A percentile compares a stretch with the other conserved stretches of the same genome.
These are phyloP conservation scores for Epichloe amarillans DNA, from an alignment of 2,329 filamentous ascomycete genomes.

Conservation along the genomic window DNA sequence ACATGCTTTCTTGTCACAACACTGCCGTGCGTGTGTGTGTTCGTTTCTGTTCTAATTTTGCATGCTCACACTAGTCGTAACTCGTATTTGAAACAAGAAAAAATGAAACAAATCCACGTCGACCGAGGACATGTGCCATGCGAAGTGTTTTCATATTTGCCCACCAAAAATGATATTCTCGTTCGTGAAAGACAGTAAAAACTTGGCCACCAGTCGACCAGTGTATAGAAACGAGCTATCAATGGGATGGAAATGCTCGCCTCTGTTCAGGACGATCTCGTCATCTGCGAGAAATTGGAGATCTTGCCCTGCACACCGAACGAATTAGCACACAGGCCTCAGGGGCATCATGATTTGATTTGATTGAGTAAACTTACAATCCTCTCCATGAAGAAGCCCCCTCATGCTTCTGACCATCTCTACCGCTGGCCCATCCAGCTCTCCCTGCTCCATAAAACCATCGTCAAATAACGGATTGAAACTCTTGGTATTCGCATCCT, in stretches of 20 bases:
- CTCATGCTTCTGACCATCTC: conserved; percentile 34
- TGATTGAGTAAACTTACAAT: conserved; percentile 26
- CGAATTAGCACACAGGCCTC: neutral
- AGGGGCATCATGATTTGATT: neutral
- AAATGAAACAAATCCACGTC: neutral
- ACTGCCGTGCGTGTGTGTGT: neutral
- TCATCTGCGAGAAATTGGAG: conserved; percentile 31
- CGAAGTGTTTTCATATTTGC: conserved; percentile 6
- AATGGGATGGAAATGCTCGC: conserved; percentile 31
- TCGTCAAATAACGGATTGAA: conserved; percentile 43
- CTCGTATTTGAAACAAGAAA: neutral
- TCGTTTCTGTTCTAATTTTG: neutral
- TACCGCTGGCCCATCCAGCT: conserved; percentile 31
- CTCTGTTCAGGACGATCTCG: conserved; percentile 30
- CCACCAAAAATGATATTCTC: conserved; percentile 34
- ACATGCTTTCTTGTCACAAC: conserved; percentile 26
- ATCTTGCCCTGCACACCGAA: conserved; percentile 19
- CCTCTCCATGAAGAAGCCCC: conserved; percentile 28
- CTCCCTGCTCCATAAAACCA: conserved; percentile 25
- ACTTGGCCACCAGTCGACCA: conserved; percentile 38
- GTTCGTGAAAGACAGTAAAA: conserved; percentile 40
- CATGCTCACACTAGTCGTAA: neutral
- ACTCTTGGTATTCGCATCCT: conserved; percentile 32
- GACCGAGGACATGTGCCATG: neutral
- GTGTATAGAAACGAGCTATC: conserved; percentile 38